Evolutionary conservation across 1,284 basidiomycete genomes (phyloP).

Genomic region (Sanghuangporus baumii): DNA sequence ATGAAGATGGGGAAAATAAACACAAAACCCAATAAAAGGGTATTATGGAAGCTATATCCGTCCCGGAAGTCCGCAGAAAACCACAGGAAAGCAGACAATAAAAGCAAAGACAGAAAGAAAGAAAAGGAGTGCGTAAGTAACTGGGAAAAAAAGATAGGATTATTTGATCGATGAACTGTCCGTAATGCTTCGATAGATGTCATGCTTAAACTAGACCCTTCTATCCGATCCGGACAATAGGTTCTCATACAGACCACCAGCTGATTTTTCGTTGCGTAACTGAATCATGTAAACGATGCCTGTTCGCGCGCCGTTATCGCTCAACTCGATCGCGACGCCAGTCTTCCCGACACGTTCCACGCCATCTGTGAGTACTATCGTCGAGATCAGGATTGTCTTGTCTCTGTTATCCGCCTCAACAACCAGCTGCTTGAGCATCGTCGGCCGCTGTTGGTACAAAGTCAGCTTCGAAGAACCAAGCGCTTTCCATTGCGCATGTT

Average conservation of each 20-base stretch:
- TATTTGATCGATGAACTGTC: background rate
- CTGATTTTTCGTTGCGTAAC: slow-evolving; percentile 82
- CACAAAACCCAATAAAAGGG: background rate
- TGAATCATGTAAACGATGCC: slow-evolving; percentile 99
- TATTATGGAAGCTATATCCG: slow-evolving; percentile 3
- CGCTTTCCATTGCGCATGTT: slow-evolving; percentile 96
- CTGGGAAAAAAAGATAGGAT: background rate
- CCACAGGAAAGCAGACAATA: background rate
- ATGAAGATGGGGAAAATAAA: background rate
- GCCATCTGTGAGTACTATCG: slow-evolving; percentile 92
- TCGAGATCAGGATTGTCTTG: slow-evolving; percentile 82
- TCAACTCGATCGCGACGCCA: slow-evolving; percentile 94
- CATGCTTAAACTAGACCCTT: slow-evolving; percentile 16
- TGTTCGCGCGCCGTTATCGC: slow-evolving; percentile 85
- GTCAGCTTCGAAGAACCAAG: slow-evolving; percentile 86
- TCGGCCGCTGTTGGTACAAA: slow-evolving; percentile 79
- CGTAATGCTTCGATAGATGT: background rate
- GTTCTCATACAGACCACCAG: slow-evolving; percentile 81
- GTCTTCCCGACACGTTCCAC: slow-evolving; percentile 98
- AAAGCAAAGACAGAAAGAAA: background rate
- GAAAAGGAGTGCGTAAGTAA: background rate
- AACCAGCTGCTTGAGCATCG: slow-evolving; percentile 92
- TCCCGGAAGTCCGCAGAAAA: background rate
- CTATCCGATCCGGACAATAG: slow-evolving; percentile 81
- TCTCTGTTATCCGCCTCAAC: slow-evolving; percentile 84